Conservation (phyloP, 2,329 filamentous ascomycete species). For the Aspergillus spinulosporus region DNA sequence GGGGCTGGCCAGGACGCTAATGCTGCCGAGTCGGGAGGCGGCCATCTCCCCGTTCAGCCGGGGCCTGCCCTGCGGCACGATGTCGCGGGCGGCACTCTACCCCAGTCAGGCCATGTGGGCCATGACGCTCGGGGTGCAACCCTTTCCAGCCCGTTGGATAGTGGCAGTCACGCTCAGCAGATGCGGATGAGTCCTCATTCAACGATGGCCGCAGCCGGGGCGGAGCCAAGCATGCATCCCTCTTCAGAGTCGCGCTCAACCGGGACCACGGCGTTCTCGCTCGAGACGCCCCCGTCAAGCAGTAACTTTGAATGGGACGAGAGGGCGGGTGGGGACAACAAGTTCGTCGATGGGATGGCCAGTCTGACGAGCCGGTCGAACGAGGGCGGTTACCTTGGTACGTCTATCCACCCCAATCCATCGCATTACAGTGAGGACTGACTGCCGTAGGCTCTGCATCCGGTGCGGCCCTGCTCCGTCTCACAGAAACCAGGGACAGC, state of each 20-base stretch:
- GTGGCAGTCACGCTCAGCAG: too few species aligned
- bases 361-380: constrained; percentile 1
- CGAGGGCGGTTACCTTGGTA: neutral
- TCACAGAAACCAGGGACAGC: neutral
- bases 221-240: neutral
- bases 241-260: neutral
- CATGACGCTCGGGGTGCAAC: too few species aligned
- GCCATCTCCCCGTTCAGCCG: too few species aligned
- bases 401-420: neutral
- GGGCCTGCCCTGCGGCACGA: too few species aligned
- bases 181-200: too few species aligned
- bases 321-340: neutral
- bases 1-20: too few species aligned
- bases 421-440: neutral
- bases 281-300: neutral
- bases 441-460: neutral
- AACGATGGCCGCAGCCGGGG: neutral
- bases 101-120: neutral
- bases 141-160: neutral
- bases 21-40: too few species aligned
- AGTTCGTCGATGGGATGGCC: neutral
- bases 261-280: neutral
- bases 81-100: too few species aligned
- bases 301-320: constrained; percentile 2
- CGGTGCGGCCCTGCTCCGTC: neutral